Evolutionary conservation across 768 basidiomycete genomes (phyloP).

Genomic region (Cystofilobasidium ferigula): DNA sequence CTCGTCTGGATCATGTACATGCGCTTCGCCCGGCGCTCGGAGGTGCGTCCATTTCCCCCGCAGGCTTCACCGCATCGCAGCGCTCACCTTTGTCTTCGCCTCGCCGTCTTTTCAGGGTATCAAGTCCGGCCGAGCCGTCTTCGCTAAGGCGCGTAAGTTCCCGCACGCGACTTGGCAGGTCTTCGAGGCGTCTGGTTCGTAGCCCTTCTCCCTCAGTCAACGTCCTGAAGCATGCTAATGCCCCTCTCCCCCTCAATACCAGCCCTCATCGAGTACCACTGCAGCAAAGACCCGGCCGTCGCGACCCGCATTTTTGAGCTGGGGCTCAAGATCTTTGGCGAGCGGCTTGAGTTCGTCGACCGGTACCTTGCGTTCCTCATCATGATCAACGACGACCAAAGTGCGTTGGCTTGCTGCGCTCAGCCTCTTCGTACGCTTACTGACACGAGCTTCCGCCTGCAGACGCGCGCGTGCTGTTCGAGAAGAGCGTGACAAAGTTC

Average conservation of each 20-base stretch:
- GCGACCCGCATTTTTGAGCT: constrained; percentile 88
- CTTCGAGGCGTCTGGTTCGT: constrained; percentile 77
- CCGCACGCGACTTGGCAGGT: constrained; percentile 64
- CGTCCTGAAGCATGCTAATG: neutral
- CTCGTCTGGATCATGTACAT: constrained; percentile 72
- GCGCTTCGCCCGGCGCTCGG: constrained; percentile 77
- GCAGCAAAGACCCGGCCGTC: constrained; percentile 62
- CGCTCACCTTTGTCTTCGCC: neutral
- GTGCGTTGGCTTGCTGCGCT: constrained; percentile 45
- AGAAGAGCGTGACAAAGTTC: constrained; percentile 67
- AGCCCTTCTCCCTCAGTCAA: neutral
- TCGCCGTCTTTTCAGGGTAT: constrained; percentile 45
- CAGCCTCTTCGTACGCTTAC: neutral
- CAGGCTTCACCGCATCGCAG: neutral
- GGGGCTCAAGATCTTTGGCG: constrained; percentile 70
- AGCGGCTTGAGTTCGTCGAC: constrained; percentile 64
- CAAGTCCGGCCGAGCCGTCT: constrained; percentile 63
- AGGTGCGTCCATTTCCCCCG: constrained; percentile 39
- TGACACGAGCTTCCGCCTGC: neutral
- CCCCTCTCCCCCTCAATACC: neutral
- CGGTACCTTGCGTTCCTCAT: constrained; percentile 87
- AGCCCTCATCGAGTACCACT: constrained; percentile 94
- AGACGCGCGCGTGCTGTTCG: constrained; percentile 96
- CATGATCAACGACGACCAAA: constrained; percentile 87
- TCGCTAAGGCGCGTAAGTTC: constrained; percentile 64